Evolutionary conservation across 345 rosid genomes (phyloP).

Genomic region (Ceriops zippeliana): DNA sequence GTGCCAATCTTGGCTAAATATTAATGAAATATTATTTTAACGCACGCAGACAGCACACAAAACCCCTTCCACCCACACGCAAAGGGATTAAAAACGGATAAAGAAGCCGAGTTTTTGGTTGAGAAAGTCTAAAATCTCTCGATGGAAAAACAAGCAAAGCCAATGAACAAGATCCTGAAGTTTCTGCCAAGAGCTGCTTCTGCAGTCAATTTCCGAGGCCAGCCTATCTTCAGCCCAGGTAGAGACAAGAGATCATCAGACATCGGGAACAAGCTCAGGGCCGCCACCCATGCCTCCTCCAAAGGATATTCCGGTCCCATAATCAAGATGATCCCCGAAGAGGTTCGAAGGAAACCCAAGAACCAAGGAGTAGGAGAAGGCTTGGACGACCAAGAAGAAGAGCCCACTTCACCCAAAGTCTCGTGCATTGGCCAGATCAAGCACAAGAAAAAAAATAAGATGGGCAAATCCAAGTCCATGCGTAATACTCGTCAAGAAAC

Average conservation of each 20-base stretch:
- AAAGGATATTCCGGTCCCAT: constrained; percentile 59
- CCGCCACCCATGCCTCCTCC: constrained; percentile 21
- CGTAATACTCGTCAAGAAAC: constrained; percentile 19
- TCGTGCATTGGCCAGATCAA: constrained; percentile 95
- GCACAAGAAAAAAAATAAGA: constrained; percentile 36
- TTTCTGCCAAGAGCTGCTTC: constrained; percentile 59
- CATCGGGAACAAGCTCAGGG: constrained; percentile 20
- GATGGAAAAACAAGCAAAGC: constrained; percentile 40
- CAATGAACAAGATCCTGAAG: constrained; percentile 44
- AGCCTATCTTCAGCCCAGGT: constrained; percentile 57
- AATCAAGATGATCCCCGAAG: constrained; percentile 54
- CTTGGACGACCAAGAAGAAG: constrained; percentile 37
- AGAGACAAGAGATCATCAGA: constrained; percentile 40
- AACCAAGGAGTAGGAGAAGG: constrained; percentile 16
- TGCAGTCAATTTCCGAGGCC: constrained; percentile 44
- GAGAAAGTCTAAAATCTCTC: not conserved
- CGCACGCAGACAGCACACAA: too few relatives aligned
- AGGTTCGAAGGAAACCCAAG: constrained; percentile 47
- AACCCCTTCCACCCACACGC: too few relatives aligned
- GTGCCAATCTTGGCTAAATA: too few relatives aligned
- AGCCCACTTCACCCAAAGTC: constrained; percentile 84
- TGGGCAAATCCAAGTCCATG: not conserved
- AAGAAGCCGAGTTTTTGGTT: not conserved
- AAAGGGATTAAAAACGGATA: not conserved
- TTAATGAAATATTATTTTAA: too few relatives aligned